These are phyloP conservation scores for Globisporangium mamillatum DNA, from an alignment of 352 stramenopile genomes.

Conservation along the genomic window DNA sequence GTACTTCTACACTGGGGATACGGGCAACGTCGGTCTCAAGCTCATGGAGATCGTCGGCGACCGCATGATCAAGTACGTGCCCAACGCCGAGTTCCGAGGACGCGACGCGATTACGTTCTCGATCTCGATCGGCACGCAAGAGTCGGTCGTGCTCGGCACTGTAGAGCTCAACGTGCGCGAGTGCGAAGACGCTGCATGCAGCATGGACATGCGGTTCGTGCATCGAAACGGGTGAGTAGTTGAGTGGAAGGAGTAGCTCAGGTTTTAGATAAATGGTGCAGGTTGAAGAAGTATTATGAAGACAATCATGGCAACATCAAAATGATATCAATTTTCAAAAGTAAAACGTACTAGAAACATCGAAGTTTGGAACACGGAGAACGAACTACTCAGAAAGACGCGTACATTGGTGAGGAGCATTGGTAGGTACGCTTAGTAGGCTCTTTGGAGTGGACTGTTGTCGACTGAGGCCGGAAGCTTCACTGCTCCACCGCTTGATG, in stretches of 20 bases:
- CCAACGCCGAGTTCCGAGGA: constrained; percentile 43
- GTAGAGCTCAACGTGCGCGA: constrained; percentile 53
- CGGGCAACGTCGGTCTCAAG: constrained; percentile 50
- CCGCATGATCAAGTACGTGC: constrained; percentile 58
- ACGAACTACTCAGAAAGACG: neutral
- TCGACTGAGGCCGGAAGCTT: neutral
- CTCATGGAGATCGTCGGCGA: constrained; percentile 38
- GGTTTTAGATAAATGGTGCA: too few species aligned
- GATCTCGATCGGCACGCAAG: constrained; percentile 40
- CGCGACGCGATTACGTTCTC: constrained; percentile 60
- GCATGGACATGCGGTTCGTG: constrained; percentile 16
- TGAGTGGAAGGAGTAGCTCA: too few species aligned
- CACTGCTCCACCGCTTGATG: neutral
- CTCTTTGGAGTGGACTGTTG: constrained; percentile 5
- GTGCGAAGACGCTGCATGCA: constrained; percentile 47
- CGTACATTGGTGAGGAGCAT: neutral
- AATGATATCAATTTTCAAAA: too few species aligned
- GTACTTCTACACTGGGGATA: constrained; percentile 47
- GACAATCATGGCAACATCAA: too few species aligned
- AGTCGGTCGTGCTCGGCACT: constrained; percentile 44
- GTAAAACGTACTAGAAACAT: neutral
- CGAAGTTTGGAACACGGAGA: neutral
- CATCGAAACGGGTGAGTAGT: constrained; percentile 5
- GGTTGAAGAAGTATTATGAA: too few species aligned
- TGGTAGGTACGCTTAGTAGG: neutral